Evolutionary conservation across 495 filamentous ascomycete genomes (phyloP), one percentile per base, ranked within the genome.

Genomic region (Penicillium pulvis): DNA sequence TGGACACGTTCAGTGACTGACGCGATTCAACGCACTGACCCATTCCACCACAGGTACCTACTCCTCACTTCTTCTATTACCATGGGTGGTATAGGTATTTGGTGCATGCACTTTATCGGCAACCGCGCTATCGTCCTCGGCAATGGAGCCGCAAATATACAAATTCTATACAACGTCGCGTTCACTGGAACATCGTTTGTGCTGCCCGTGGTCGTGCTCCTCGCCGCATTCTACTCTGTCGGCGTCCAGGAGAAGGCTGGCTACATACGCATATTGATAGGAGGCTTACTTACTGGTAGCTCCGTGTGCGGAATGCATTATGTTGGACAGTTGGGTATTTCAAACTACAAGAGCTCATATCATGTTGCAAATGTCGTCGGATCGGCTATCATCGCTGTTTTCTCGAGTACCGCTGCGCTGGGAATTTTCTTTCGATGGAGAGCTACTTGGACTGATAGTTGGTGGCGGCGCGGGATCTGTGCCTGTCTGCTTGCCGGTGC

Each of bases 231-330:
- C 70, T 80, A 85, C 41, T 78, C 83, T 24, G 81, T 86, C 41
- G 85, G 83, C 23, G 76, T 78, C 28, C 81, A 81, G 56, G 81
- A 82, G 41, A 76, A 67, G 30, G 74, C 88, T 12, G 80, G 76
- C 31, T 81, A 83, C 68, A 61, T 81, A 66, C 83, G 86, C 11
- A 81, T 90, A 16, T 45, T 74, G n/a, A 59, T 81, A 0, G 87
- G 86, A 26, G 91, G 92, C 1, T 56, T 83, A 5, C 71, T 92
- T 43, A 85, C 87, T 0, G 92, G 92, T 7, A 72, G 83, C 3
- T 83, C 89, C 19, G 86, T 95, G 53, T 89, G 88, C 54, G 93
- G 87, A 5, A 96, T 96, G 93, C 90, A 96, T 68, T 97, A 96
- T 62, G 75, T 95, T 45, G 91, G 91, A 26, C 90, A 95, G 65